These are phyloP conservation scores for Macadamia tetraphylla DNA, from an alignment of 164 flowering plant genomes.

Conservation along the genomic window DNA sequence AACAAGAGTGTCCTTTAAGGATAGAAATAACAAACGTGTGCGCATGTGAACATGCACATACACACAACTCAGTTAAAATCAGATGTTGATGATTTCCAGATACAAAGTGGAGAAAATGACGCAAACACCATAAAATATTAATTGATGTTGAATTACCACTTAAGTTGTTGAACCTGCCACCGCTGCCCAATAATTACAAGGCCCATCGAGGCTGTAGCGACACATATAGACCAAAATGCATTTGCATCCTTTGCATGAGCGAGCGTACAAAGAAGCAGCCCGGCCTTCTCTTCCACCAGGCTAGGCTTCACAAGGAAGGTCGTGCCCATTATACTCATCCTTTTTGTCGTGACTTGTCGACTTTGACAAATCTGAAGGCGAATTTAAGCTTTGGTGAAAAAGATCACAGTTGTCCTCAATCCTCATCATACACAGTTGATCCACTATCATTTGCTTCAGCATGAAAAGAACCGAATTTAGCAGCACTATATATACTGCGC, in stretches of 20 bases:
- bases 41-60: not conserved
- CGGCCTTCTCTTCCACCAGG: slow-evolving; percentile 84
- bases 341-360: slow-evolving; percentile 21
- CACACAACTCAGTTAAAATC: no score
- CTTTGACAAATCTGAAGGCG: slow-evolving; percentile 16
- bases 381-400: slow-evolving; percentile 22
- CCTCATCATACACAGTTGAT: slow-evolving; percentile 21
- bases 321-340: slow-evolving; percentile 24
- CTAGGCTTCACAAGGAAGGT: slow-evolving; percentile 58
- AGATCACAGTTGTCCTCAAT: slow-evolving; percentile 24
- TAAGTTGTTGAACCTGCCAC: slow-evolving; percentile 74
- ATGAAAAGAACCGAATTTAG: slow-evolving; percentile 24
- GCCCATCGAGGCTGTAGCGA: slow-evolving; percentile 95
- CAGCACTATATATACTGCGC: slow-evolving; percentile 33
- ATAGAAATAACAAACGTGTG: not conserved
- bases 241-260: slow-evolving; percentile 64
- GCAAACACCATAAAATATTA: not conserved
- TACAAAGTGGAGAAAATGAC: not conserved
- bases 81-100: no score
- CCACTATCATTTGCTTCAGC: slow-evolving; percentile 24
- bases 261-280: slow-evolving; percentile 47
- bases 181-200: slow-evolving; percentile 83
- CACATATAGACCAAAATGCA: slow-evolving; percentile 73
- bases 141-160: slow-evolving; percentile 44
- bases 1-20: no score